Evolutionary conservation across 1,284 basidiomycete genomes (phyloP).

Genomic region (Trichosporon ovoides): DNA sequence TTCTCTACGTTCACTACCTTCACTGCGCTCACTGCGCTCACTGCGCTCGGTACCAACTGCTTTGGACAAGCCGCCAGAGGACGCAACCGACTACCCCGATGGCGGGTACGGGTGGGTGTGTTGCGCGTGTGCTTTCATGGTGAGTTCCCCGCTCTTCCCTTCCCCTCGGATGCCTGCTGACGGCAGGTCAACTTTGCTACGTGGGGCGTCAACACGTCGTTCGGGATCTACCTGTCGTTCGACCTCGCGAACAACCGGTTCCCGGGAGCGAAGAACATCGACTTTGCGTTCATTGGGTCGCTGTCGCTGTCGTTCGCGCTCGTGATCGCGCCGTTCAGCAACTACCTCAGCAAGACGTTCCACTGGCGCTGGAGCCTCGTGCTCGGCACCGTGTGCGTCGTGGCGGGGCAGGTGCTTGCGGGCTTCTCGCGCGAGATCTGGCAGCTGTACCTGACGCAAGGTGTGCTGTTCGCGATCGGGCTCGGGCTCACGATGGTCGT

Average conservation of each 20-base stretch:
- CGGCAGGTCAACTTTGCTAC: constrained; percentile 21
- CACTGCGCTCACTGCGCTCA: not conserved
- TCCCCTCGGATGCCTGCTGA: constrained; percentile 7
- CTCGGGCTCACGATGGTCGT: constrained; percentile 25
- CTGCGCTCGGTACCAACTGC: constrained; percentile 6
- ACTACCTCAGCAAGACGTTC: constrained; percentile 15
- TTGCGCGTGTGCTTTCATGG: constrained; percentile 22
- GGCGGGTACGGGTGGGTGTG: constrained; percentile 51
- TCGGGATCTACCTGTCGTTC: constrained; percentile 49
- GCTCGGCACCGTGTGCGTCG: constrained; percentile 23
- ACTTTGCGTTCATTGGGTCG: constrained; percentile 20
- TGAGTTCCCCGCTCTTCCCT: no score
- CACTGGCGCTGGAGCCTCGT: constrained; percentile 17
- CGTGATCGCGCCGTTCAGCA: constrained; percentile 14
- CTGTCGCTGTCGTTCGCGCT: constrained; percentile 17
- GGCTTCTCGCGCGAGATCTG: constrained; percentile 28
- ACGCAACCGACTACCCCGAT: constrained; percentile 33
- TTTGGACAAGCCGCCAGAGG: constrained; percentile 13
- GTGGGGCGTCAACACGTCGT: constrained; percentile 50
- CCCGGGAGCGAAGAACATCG: constrained; percentile 38
- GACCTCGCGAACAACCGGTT: constrained; percentile 48
- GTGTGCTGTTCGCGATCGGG: constrained; percentile 38
- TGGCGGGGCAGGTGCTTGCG: constrained; percentile 35
- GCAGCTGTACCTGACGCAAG: constrained; percentile 36
- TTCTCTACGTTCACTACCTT: no score